These are phyloP conservation scores for Pouteria glomerata DNA, from an alignment of 148 eudicot genomes.

Conservation along the genomic window DNA sequence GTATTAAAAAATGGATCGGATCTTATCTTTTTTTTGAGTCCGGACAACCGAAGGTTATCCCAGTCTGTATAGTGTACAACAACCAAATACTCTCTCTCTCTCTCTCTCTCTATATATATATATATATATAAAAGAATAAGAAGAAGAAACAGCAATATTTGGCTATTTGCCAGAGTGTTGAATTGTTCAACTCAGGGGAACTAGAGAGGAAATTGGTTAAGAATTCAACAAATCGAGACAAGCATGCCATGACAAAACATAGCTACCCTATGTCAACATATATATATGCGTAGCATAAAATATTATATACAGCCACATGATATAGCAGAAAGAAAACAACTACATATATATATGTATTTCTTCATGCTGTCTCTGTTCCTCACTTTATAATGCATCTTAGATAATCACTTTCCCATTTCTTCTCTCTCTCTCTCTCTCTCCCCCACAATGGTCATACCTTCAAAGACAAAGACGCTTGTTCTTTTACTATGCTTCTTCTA, in stretches of 20 bases:
- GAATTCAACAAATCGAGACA: neutral
- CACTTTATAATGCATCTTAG: conserved; percentile 12
- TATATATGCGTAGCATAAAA: neutral
- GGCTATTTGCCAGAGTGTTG: too few species aligned
- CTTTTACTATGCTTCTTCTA: neutral
- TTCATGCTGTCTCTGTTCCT: neutral
- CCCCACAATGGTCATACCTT: conserved; percentile 6
- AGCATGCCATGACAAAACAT: conserved; percentile 10
- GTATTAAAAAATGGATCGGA: too few species aligned
- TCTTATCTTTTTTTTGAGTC: too few species aligned
- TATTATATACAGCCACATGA: neutral
- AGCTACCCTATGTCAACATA: conserved; percentile 9
- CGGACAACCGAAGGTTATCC: too few species aligned
- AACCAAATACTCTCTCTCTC: too few species aligned
- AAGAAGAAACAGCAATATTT: too few species aligned
- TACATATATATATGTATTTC: neutral
- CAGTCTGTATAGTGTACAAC: too few species aligned
- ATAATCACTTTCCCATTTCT: neutral
- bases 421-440: neutral
- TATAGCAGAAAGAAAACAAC: neutral
- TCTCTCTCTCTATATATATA: too few species aligned
- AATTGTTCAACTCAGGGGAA: neutral
- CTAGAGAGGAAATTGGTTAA: neutral
- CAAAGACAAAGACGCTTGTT: conserved; percentile 6
- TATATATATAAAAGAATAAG: too few species aligned